These are phyloP conservation scores for Exophiala spinifera DNA, from an alignment of 2,329 filamentous ascomycete species.

Conservation along the genomic window DNA sequence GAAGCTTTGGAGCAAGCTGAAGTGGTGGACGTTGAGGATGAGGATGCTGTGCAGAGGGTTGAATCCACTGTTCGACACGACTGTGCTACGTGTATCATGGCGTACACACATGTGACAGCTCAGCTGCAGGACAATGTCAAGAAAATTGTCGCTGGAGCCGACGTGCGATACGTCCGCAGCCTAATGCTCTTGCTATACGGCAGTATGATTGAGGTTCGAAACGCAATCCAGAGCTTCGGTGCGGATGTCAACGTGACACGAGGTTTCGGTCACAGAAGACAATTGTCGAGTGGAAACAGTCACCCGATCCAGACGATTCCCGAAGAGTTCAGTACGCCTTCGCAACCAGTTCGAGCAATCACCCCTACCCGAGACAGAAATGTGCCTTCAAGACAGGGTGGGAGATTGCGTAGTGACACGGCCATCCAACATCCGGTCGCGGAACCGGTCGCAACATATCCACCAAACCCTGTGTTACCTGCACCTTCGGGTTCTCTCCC, in stretches of 20 bases:
- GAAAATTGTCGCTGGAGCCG: slow-evolving; percentile 54
- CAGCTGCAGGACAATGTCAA: slow-evolving; percentile 48
- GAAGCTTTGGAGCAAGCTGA: slow-evolving; percentile 52
- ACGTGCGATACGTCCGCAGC: slow-evolving; percentile 57
- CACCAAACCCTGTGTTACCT: slow-evolving; percentile 21
- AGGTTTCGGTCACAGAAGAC: slow-evolving; percentile 29
- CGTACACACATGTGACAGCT: slow-evolving; percentile 49
- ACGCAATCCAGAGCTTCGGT: slow-evolving; percentile 54
- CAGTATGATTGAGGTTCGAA: slow-evolving; percentile 57
- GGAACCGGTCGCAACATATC: slow-evolving; percentile 13
- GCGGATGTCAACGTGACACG: slow-evolving; percentile 35
- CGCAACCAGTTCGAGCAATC: slow-evolving; percentile 33
- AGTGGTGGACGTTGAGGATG: slow-evolving; percentile 49
- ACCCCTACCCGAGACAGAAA: slow-evolving; percentile 49
- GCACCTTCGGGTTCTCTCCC: slow-evolving; percentile 38
- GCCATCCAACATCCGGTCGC: slow-evolving; percentile 45
- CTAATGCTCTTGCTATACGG: slow-evolving; percentile 59
- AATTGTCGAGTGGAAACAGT: slow-evolving; percentile 31
- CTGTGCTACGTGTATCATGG: slow-evolving; percentile 49
- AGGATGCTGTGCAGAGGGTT: slow-evolving; percentile 42
- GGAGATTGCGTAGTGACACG: slow-evolving; percentile 51
- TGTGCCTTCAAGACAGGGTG: slow-evolving; percentile 31
- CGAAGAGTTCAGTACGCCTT: slow-evolving; percentile 32
- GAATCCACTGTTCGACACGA: slow-evolving; percentile 45
- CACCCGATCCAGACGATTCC: slow-evolving; percentile 33